Conservation (phyloP, 1,139 yeast genomes). For the Zygosaccharomyces sapae region DNA sequence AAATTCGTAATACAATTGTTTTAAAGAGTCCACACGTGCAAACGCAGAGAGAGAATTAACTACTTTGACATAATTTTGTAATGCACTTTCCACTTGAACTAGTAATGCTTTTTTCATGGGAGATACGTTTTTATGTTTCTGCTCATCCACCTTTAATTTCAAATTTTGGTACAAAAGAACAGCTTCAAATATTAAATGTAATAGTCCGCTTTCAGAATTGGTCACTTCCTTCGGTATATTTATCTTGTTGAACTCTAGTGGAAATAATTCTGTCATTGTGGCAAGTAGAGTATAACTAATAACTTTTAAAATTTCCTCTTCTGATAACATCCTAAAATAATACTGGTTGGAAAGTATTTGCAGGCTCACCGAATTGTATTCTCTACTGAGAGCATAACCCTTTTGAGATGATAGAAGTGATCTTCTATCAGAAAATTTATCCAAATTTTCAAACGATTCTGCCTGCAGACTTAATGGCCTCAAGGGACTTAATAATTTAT, state of each 20-base stretch:
- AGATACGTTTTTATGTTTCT: slow-evolving; percentile 37
- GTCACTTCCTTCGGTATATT: slow-evolving; percentile 52
- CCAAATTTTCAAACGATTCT: slow-evolving; percentile 39
- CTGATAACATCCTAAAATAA: slow-evolving; percentile 38
- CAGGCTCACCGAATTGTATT: slow-evolving; percentile 19
- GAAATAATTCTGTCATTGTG: slow-evolving; percentile 59
- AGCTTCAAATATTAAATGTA: slow-evolving; percentile 63
- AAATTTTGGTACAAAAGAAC: slow-evolving; percentile 61
- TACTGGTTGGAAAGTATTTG: slow-evolving; percentile 32
- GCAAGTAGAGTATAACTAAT: slow-evolving; percentile 70
- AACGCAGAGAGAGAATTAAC: slow-evolving; percentile 51
- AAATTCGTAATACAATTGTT: slow-evolving; percentile 45
- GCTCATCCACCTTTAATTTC: slow-evolving; percentile 35
- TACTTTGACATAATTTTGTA: slow-evolving; percentile 51
- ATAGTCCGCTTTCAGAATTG: slow-evolving; percentile 53
- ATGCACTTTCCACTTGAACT: slow-evolving; percentile 50
- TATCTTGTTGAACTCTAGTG: slow-evolving; percentile 41
- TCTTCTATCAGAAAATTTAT: slow-evolving; percentile 37
- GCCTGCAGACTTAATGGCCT: slow-evolving; percentile 30
- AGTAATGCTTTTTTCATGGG: slow-evolving; percentile 63
- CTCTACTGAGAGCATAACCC: slow-evolving; percentile 16
- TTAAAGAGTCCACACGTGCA: slow-evolving; percentile 34
- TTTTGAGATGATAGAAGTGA: slow-evolving; percentile 31
- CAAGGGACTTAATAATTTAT: slow-evolving; percentile 19
- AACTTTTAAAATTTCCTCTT: slow-evolving; percentile 51